These are phyloP conservation scores for Papiliotrema nemorosa DNA, from an alignment of 1,284 basidiomycete species.

Conservation along the genomic window DNA sequence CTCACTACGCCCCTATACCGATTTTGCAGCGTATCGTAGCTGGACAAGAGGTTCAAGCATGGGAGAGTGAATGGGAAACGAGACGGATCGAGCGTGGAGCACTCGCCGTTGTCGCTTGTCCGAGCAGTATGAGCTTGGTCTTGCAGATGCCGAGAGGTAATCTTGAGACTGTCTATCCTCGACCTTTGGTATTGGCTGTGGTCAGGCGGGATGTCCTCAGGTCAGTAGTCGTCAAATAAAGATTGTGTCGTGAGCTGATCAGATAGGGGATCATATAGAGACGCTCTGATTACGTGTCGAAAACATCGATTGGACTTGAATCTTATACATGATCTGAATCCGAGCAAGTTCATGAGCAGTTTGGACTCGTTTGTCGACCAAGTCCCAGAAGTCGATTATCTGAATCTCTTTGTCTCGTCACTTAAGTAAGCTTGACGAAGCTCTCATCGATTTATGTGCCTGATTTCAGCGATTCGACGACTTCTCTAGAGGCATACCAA, in stretches of 20 bases:
- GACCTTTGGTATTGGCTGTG: slow-evolving; percentile 83
- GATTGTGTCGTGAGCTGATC: background rate
- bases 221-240: slow-evolving; percentile 53
- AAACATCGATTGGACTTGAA: slow-evolving; percentile 92
- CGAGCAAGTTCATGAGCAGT: slow-evolving; percentile 62
- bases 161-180: slow-evolving; percentile 89
- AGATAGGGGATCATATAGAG: slow-evolving; percentile 59
- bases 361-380: slow-evolving; percentile 74
- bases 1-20: slow-evolving; percentile 65
- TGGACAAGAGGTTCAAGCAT: slow-evolving; percentile 24
- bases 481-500: slow-evolving; percentile 24
- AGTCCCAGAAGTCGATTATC: slow-evolving; percentile 81
- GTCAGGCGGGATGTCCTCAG: slow-evolving; percentile 67
- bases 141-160: slow-evolving; percentile 98
- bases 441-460: too few species aligned
- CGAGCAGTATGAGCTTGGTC: slow-evolving; percentile 81
- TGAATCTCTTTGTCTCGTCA: slow-evolving; percentile 87
- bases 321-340: slow-evolving; percentile 76
- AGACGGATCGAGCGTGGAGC: slow-evolving; percentile 82
- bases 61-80: slow-evolving; percentile 59
- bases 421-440: slow-evolving; percentile 71
- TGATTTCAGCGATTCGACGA: slow-evolving; percentile 18
- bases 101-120: slow-evolving; percentile 76
- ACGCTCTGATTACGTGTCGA: slow-evolving; percentile 84
- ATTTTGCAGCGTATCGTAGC: slow-evolving; percentile 33